Conservation (phyloP, 2,329 filamentous ascomycete genomes). For the Chaetothyriales sp. region DNA sequence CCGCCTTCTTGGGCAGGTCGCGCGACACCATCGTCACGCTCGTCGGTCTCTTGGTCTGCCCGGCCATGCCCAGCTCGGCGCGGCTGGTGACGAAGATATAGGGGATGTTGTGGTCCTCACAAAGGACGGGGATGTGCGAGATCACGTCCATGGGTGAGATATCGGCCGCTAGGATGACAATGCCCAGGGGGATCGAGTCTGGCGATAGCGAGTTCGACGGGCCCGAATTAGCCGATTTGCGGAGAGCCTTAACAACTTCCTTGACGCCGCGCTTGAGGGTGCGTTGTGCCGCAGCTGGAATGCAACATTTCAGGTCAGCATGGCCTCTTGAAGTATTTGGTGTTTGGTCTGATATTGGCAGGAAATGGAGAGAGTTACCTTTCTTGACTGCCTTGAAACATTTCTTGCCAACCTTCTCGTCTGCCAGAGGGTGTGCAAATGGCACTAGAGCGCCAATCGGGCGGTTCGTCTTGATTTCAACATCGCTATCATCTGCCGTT, state of each 20-base stretch:
- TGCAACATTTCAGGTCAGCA: not conserved
- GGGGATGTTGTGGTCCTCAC: constrained; percentile 93
- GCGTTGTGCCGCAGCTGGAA: constrained; percentile 78
- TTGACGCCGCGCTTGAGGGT: constrained; percentile 96
- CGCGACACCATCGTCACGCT: constrained; percentile 75
- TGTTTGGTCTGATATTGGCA: not conserved
- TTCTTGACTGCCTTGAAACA: constrained; percentile 38
- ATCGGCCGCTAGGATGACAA: constrained; percentile 89
- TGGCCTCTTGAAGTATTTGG: not conserved
- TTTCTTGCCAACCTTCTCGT: constrained; percentile 38
- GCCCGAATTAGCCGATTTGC: constrained; percentile 65
- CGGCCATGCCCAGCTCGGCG: constrained; percentile 83
- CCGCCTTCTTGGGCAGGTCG: constrained; percentile 36
- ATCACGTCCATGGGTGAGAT: constrained; percentile 99
- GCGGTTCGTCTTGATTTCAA: constrained; percentile 9
- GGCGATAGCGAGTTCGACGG: constrained; percentile 20
- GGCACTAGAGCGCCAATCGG: constrained; percentile 34
- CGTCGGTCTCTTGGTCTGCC: constrained; percentile 88
- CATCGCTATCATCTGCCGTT: constrained; percentile 1
- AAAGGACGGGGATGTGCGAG: constrained; percentile 90
- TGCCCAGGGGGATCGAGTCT: constrained; percentile 44
- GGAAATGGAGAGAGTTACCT: constrained; percentile 21
- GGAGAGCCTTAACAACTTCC: constrained; percentile 95
- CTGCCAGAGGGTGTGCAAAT: constrained; percentile 35
- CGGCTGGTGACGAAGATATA: constrained; percentile 91